These are phyloP conservation scores for Diaporthe sp. DNA, from an alignment of 2,329 filamentous ascomycete species.

Conservation along the genomic window DNA sequence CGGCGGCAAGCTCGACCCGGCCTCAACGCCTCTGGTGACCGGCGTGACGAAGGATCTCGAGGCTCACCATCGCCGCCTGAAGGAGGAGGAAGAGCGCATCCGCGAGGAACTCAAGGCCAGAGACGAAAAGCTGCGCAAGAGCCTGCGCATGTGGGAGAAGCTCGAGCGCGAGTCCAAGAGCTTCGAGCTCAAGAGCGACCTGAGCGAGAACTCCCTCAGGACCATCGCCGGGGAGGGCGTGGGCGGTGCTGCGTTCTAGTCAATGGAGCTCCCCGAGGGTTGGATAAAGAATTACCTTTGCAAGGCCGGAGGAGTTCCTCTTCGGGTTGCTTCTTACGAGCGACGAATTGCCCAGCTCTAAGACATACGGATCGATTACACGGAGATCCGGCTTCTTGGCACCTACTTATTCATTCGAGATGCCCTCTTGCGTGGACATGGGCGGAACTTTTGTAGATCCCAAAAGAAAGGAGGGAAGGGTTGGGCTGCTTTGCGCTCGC, in stretches of 20 bases:
- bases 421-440: background rate
- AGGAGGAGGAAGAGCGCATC: conserved; percentile 68
- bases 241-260: conserved; percentile 65
- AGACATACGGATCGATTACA: no score
- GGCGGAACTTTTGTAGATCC: background rate
- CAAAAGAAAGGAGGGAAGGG: background rate
- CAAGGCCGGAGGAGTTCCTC: background rate
- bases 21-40: conserved; percentile 53
- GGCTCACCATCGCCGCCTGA: conserved; percentile 62
- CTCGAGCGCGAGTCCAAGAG: conserved; percentile 64
- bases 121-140: conserved; percentile 65
- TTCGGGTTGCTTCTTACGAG: background rate
- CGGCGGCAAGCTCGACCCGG: conserved; percentile 64
- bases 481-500: background rate
- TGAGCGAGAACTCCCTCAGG: conserved; percentile 67
- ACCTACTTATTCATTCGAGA: background rate
- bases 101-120: conserved; percentile 63
- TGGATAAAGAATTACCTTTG: background rate
- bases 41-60: conserved; percentile 66
- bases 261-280: background rate
- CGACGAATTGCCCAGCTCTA: background rate
- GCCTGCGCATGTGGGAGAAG: conserved; percentile 63
- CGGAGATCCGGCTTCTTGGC: background rate
- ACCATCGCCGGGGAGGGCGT: conserved; percentile 66
- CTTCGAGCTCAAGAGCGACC: conserved; percentile 65